Conservation (phyloP, 768 basidiomycete genomes). For the Coprinopsis marcescibilis region DNA sequence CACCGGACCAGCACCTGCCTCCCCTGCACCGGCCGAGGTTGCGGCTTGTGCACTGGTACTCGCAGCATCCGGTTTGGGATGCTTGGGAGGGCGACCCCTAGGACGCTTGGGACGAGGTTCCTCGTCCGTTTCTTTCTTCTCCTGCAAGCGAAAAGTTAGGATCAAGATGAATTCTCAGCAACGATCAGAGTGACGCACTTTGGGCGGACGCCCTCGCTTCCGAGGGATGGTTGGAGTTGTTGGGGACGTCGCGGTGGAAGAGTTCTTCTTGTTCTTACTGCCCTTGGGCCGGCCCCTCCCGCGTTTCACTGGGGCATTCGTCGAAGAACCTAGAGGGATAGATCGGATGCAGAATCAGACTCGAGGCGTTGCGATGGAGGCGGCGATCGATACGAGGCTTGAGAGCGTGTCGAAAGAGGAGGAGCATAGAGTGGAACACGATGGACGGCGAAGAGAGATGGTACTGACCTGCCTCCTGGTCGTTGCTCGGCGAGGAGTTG, state of each 20-base stretch:
- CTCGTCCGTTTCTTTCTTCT: conserved; percentile 40
- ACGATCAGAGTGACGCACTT: too few relatives aligned
- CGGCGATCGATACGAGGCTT: conserved; percentile 21
- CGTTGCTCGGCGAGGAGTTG: conserved; percentile 26
- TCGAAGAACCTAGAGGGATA: conserved; percentile 33
- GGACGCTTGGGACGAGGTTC: conserved; percentile 57
- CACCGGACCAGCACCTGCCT: conserved; percentile 41
- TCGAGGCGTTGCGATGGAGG: conserved; percentile 14
- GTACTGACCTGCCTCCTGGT: conserved; percentile 35
- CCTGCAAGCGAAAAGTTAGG: conserved; percentile 23
- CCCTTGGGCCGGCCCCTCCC: conserved; percentile 87
- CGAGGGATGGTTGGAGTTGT: conserved; percentile 32
- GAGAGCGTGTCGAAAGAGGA: conserved; percentile 15
- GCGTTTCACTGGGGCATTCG: conserved; percentile 54
- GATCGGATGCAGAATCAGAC: conserved; percentile 19
- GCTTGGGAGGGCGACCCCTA: conserved; percentile 73
- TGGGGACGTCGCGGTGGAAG: conserved; percentile 28
- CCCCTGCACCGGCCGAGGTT: conserved; percentile 29
- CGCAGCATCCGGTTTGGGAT: conserved; percentile 44
- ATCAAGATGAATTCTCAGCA: too few relatives aligned
- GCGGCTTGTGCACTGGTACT: conserved; percentile 23
- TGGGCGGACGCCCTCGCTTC: conserved; percentile 67
- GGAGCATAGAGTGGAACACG: conserved; percentile 24
- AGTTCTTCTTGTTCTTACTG: conserved; percentile 64
- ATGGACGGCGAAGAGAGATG: conserved; percentile 20